Conservation (phyloP, 1,139 yeast species). For the Torulaspora globosa region DNA sequence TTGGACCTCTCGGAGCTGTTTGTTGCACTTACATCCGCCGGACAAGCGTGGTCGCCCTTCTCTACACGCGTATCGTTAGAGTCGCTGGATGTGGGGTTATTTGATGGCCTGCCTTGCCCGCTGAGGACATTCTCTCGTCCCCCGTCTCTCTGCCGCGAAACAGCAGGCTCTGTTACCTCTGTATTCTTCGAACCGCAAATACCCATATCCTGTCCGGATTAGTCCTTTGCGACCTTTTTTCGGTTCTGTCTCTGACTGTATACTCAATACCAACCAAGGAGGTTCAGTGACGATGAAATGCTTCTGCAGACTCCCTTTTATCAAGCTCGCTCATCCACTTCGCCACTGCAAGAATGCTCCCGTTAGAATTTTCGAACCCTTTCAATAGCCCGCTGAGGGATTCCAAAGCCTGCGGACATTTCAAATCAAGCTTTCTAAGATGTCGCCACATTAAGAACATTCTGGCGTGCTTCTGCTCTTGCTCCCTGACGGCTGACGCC, state of each 20-base stretch:
- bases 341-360: not conserved
- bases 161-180: constrained; percentile 7
- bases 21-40: not conserved
- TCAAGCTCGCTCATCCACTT: not conserved
- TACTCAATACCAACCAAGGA: not conserved
- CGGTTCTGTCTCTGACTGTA: not conserved
- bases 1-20: constrained; percentile 6
- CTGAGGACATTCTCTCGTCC: constrained; percentile 1
- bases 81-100: constrained; percentile 6
- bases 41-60: not conserved
- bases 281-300: not conserved
- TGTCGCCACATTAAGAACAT: not conserved
- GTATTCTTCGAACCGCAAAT: constrained; percentile 31
- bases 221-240: not conserved
- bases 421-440: not conserved
- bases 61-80: constrained; percentile 8
- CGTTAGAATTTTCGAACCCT: not conserved
- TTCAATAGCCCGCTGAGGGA: not conserved
- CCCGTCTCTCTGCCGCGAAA: constrained; percentile 8
- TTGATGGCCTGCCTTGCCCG: constrained; percentile 6
- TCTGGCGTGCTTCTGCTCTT: not conserved
- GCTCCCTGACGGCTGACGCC: not conserved
- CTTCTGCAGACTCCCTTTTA: not conserved
- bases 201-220: too few species aligned
- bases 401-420: not conserved